A percentile compares a stretch with the other conserved stretches of the same genome.
Evolutionary conservation across 2,329 filamentous ascomycete species (phyloP).

Genomic region (Sporothrix pallida): DNA sequence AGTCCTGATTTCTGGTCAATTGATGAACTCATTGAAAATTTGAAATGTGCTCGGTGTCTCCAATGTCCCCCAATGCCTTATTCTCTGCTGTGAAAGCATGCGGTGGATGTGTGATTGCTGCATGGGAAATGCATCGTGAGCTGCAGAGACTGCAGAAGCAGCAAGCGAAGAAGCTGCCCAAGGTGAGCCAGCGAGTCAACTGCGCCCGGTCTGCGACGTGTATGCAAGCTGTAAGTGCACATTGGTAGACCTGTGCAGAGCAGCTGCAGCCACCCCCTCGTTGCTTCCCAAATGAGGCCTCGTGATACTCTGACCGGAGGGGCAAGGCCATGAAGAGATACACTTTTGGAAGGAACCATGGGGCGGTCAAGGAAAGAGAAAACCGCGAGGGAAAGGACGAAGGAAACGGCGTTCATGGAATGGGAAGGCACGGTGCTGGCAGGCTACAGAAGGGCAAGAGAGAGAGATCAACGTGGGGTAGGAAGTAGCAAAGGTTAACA

Average conservation of each 20-base stretch:
- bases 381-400: neutral
- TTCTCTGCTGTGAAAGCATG: neutral
- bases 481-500: neutral
- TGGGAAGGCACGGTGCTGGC: neutral
- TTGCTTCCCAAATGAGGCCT: slow-evolving; percentile 8
- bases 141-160: slow-evolving; percentile 15
- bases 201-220: neutral
- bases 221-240: neutral
- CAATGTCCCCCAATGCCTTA: neutral
- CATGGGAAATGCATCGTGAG: neutral
- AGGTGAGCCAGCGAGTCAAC: slow-evolving; percentile 20
- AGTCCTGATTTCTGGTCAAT: slow-evolving; percentile 5
- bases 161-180: slow-evolving; percentile 2
- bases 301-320: slow-evolving; percentile 2
- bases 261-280: slow-evolving; percentile 26
- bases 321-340: neutral
- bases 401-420: neutral
- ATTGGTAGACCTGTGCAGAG: neutral
- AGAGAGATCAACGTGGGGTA: too few relatives aligned
- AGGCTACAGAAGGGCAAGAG: neutral
- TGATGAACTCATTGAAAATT: neutral
- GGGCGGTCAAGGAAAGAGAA: neutral
- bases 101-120: slow-evolving; percentile 22
- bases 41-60: neutral
- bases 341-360: neutral